phyloP scores from a whole-genome alignment of 495 filamentous ascomycete species.

The Xylaria acuta region DNA sequence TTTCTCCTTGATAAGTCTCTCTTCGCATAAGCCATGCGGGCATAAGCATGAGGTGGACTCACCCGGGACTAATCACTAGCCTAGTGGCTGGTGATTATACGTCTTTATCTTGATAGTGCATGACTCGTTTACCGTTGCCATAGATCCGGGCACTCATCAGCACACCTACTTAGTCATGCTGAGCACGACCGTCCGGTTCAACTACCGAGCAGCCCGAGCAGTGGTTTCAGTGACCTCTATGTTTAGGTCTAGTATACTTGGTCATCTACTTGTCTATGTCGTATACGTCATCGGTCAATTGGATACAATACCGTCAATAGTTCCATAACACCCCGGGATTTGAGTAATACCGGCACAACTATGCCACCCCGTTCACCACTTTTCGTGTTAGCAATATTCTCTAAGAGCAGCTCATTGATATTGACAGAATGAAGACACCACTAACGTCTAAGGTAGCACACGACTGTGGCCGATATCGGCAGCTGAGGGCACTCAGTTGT shows the following conservation, averaged over 20 bases:
- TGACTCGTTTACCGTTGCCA: neutral
- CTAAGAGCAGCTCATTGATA: neutral
- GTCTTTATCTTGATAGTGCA: slow-evolving; percentile 2
- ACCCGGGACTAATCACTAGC: neutral
- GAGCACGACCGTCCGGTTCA: neutral
- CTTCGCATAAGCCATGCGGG: slow-evolving; percentile 10
- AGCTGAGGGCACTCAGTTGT: neutral
- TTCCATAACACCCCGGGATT: neutral
- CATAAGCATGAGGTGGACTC: neutral
- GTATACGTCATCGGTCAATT: neutral
- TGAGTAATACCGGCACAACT: neutral
- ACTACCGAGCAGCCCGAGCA: slow-evolving; percentile 11
- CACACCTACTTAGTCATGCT: neutral
- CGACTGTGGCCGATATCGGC: slow-evolving; percentile 13
- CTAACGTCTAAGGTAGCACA: neutral
- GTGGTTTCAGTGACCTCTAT: neutral
- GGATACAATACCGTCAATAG: neutral
- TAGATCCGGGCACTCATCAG: neutral
- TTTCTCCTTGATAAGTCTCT: neutral
- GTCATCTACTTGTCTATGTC: neutral
- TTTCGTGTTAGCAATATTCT: neutral
- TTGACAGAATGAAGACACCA: neutral
- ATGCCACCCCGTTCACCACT: neutral
- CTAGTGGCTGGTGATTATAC: slow-evolving; percentile 2
- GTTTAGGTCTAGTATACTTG: neutral